Percentiles rank a stretch among this genome's conserved stretches.
Evolutionary conservation across 352 stramenopile species (phyloP).

Genomic region (Thalassiosira exigua): DNA sequence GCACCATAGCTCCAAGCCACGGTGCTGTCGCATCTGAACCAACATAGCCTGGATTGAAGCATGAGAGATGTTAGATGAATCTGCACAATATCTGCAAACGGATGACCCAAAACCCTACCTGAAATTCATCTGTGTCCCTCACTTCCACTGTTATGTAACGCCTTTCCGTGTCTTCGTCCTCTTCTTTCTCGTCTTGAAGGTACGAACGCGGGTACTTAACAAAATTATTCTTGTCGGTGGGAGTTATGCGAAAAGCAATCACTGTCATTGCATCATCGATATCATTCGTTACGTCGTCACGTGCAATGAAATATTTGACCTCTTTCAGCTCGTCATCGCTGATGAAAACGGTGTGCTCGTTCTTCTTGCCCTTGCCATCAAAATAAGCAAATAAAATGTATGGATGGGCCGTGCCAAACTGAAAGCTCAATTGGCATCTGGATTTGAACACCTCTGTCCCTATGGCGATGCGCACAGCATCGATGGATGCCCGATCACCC

Average conservation of each 20-base stretch:
- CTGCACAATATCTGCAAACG: too few species aligned
- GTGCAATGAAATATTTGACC: slow-evolving; percentile 52
- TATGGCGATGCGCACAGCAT: slow-evolving; percentile 60
- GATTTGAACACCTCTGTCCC: slow-evolving; percentile 59
- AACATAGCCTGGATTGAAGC: slow-evolving; percentile 25
- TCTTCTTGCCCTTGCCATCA: slow-evolving; percentile 10
- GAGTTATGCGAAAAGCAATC: slow-evolving; percentile 53
- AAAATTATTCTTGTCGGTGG: slow-evolving; percentile 47
- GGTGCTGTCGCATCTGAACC: slow-evolving; percentile 22
- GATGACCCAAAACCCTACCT: slow-evolving; percentile 38
- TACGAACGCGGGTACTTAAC: slow-evolving; percentile 38
- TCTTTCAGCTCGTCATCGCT: slow-evolving; percentile 54
- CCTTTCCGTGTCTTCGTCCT: slow-evolving; percentile 29
- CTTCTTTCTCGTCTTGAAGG: slow-evolving; percentile 31
- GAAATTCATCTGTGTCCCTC: slow-evolving; percentile 52
- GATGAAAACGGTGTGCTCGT: slow-evolving; percentile 22
- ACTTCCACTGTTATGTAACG: slow-evolving; percentile 66
- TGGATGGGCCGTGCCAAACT: slow-evolving; percentile 42
- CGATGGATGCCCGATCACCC: slow-evolving; percentile 47
- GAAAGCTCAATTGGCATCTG: slow-evolving; percentile 53
- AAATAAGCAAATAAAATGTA: slow-evolving; percentile 56
- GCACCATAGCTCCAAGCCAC: slow-evolving; percentile 18
- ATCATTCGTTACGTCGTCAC: slow-evolving; percentile 42
- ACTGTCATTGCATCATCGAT: slow-evolving; percentile 46
- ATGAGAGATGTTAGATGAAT: background rate